Base-by-base conservation (phyloP, 768 basidiomycete genomes). In the Tylopilus vinaceipallidus region DNA sequence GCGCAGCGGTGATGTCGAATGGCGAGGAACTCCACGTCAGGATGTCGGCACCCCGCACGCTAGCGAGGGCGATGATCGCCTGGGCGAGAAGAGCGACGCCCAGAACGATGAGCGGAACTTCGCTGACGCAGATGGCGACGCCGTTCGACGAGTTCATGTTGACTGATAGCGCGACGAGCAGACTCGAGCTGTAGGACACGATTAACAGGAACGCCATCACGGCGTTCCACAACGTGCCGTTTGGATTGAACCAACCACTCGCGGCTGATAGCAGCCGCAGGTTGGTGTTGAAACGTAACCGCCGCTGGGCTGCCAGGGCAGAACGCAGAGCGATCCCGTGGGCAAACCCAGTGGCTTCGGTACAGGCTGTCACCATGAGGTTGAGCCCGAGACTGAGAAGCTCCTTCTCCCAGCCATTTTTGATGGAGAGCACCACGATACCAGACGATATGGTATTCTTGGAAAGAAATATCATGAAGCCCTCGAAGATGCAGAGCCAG, bases 11-110 rank as follows among this genome's bases (percentile, higher is more conserved):
- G 1, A 61, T 51, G 12, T 66, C 66, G 14, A 70, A 55, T 16
- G 62, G 51, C 2, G 67, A 68, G 24, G 66, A 63, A 17, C 68
- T 70, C 68, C 68, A 68, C 10, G 68, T 68, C 38, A 60, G 30
- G 29, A 68, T 53, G 45, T 61, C 55, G 16, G 62, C 58, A 20
- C 46, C 24, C n/a, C 52, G 40, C 16, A 59, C 52, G 16, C 62
- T 64, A 2, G 40, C 41, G 22, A 68, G 46, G 8, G 62, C 64
- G 24, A 70, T 57, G 5, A 56, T 5, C 1, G 50, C 62, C 42
- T 68, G 68, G 16, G 57, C 41, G 1, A 60, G 35, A 20, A 70
- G 50, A 16, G 56, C 5, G 20, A 58, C 37, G 5, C 68, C 66
- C 22, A 70, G 44, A 6, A 68, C 50, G 16, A 68, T 46, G 23